phyloP scores from a whole-genome alignment of 345 rosid species.

The Abelmoschus esculentus region DNA sequence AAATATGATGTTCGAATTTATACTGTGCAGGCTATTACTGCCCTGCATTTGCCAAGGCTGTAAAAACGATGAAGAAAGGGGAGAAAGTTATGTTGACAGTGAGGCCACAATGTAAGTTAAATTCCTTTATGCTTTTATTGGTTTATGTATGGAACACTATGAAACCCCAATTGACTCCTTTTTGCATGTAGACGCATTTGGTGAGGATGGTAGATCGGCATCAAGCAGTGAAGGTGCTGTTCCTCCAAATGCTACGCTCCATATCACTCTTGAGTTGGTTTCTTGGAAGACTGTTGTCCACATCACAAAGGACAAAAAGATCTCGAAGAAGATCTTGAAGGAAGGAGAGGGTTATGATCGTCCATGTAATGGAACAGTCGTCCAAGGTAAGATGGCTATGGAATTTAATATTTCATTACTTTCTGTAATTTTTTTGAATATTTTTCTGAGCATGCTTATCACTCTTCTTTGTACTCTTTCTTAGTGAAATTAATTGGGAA shows the following conservation, averaged over 20 bases:
- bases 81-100: constrained; percentile 36
- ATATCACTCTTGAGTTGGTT: constrained; percentile 38
- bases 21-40: constrained; percentile 33
- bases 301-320: constrained; percentile 51
- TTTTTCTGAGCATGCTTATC: background rate
- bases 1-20: background rate
- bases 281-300: constrained; percentile 56
- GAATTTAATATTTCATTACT: background rate
- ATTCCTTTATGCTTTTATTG: background rate
- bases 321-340: constrained; percentile 46
- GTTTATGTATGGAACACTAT: background rate
- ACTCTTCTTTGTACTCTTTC: background rate
- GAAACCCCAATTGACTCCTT: background rate
- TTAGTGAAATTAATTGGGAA: constrained; percentile 48
- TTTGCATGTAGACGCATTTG: constrained; percentile 44
- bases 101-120: constrained; percentile 23
- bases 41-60: constrained; percentile 46
- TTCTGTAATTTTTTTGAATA: background rate
- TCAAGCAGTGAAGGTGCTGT: constrained; percentile 9
- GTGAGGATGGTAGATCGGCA: constrained; percentile 18
- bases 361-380: constrained; percentile 55
- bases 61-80: constrained; percentile 64
- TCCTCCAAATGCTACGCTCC: constrained; percentile 23
- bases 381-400: constrained; percentile 33
- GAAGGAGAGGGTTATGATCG: constrained; percentile 62